Percentiles rank a stretch among this genome's conserved stretches.
phyloP scores from a whole-genome alignment of 2,329 filamentous ascomycete genomes.

The Annulohypoxylon truncatum region DNA sequence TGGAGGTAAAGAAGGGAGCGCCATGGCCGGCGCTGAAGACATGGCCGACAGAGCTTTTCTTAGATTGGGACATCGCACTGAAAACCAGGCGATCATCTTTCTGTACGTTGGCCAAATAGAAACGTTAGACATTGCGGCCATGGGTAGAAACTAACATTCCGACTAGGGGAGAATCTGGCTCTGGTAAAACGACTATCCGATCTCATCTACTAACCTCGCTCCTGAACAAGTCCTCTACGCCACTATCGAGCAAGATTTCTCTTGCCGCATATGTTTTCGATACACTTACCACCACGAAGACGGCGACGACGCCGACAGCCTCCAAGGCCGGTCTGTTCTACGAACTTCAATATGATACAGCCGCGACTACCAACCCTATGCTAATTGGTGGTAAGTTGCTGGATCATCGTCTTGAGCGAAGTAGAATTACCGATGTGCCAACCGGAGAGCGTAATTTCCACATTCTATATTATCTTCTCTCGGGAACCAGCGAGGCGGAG shows the following conservation, averaged over 20 bases:
- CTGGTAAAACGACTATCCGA: slow-evolving; percentile 94
- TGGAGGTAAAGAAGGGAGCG: slow-evolving; percentile 91
- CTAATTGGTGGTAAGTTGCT: slow-evolving; percentile 94
- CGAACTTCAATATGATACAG: slow-evolving; percentile 95
- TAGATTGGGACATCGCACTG: slow-evolving; percentile 85
- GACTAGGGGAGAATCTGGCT: slow-evolving; percentile 88
- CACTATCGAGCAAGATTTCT: slow-evolving; percentile 91
- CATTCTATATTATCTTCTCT: slow-evolving; percentile 92
- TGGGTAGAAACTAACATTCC: slow-evolving; percentile 22
- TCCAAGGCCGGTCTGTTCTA: slow-evolving; percentile 96
- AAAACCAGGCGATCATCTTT: slow-evolving; percentile 94
- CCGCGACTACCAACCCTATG: slow-evolving; percentile 83
- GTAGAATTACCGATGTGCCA: slow-evolving; percentile 89
- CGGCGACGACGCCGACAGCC: slow-evolving; percentile 91
- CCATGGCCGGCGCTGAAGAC: slow-evolving; percentile 92
- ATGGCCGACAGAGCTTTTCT: slow-evolving; percentile 88
- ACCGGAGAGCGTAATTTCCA: slow-evolving; percentile 98
- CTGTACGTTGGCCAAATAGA: slow-evolving; percentile 70
- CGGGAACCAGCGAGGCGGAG: slow-evolving; percentile 90
- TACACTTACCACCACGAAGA: slow-evolving; percentile 95
- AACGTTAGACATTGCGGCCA: not conserved
- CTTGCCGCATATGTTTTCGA: slow-evolving; percentile 96
- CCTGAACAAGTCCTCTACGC: slow-evolving; percentile 90
- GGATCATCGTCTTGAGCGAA: slow-evolving; percentile 92
- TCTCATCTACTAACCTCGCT: slow-evolving; percentile 88